Base-by-base conservation (phyloP, 805 yeast genomes). In the Naumovozyma castellii region DNA sequence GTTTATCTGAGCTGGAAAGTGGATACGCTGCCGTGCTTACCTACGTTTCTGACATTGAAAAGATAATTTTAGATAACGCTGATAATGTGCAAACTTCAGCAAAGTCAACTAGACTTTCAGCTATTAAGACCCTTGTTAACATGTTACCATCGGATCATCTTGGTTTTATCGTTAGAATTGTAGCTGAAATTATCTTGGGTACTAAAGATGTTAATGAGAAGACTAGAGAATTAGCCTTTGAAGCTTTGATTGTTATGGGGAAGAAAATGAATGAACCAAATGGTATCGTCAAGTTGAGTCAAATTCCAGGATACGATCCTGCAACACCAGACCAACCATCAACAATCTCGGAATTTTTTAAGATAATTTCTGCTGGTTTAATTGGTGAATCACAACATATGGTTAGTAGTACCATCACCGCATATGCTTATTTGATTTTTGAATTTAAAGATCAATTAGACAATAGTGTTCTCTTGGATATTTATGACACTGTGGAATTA, bases 341-440 rank as follows among this genome's bases (percentile, higher is more conserved):
- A 6, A 70, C 77, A 15, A 69, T 88, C 41, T 73, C 78, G 35
- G 96, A 88, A 62, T 88, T 71, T 57, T 85, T 90, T 67, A 86
- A 94, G 22, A 85, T 92, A 81, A 81, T 90, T 22, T 76, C 90
- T 61, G 98, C 97, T 20, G 99, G 98, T 67, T 69, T 94, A 49
- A 96, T 92, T 29, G 96, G 96, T 42, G 80, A 83, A 48, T 75
- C 92, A 22, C 90, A 94, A 28, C 95, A 90, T 65, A 90, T 90
- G 96, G 84, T 92, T 25, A 84, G 95, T 54, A 97, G 97, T n/a
- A 78, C 90, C 2, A 78, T 92, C 51, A 87, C 95, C 5, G 94
- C 96, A 0, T 68, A 90, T 40, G 80, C 95, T 34, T 80, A 96
- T 56, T 66, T 90, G 34, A 71, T 92, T 31, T 90, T 78, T 62